Evolutionary conservation across 1,139 yeast genomes (phyloP), one percentile per base, ranked within the genome.

Genomic region (Taphrina confusa): DNA sequence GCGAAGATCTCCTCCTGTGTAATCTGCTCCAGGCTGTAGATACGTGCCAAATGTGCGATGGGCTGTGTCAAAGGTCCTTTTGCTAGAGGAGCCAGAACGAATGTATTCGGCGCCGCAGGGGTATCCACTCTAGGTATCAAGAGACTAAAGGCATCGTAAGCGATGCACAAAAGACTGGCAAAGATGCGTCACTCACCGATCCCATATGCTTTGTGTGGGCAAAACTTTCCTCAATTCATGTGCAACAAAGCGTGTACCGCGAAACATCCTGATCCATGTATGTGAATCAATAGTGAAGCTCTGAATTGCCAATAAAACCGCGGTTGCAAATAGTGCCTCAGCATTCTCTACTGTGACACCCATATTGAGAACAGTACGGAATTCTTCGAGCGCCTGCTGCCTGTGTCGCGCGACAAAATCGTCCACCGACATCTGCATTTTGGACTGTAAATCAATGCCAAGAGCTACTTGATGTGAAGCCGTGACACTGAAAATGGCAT

Each of bases 271-370:
- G 14, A 42, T 54, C 58, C 58, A 54, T 3, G 58, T 42, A 22
- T 34, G 44, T 20, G 58, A 46, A 16, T 54, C 58, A 16, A 54
- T 44, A 9, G 40, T 42, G 58, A 54, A 54, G 23, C 51, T 42
- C 37, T 54, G 58, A 3, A 54, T 31, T 16, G 58, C 58, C 22
- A 54, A 37, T 23, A 54, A 27, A 18, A 54, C 31, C 12, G 58
- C 58, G 3, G 58, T 54, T 28, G 51, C 58, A 27, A 54, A 54
- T 12, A 54, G 31, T 11, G 58, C 58, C 8, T 54, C 58, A 5
- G 51, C 58, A 27, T 54, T 54, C 36, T 54, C 37, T 22, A 37
- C 16, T 5, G 40, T 33, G 18, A 54, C 44, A 16, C 58, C 58
- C 9, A 27, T 28, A 12, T 42, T 34, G 23, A 54, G 51, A 8